Evolutionary conservation across 1,284 basidiomycete genomes (phyloP).

Genomic region (Termitomyces sp.): DNA sequence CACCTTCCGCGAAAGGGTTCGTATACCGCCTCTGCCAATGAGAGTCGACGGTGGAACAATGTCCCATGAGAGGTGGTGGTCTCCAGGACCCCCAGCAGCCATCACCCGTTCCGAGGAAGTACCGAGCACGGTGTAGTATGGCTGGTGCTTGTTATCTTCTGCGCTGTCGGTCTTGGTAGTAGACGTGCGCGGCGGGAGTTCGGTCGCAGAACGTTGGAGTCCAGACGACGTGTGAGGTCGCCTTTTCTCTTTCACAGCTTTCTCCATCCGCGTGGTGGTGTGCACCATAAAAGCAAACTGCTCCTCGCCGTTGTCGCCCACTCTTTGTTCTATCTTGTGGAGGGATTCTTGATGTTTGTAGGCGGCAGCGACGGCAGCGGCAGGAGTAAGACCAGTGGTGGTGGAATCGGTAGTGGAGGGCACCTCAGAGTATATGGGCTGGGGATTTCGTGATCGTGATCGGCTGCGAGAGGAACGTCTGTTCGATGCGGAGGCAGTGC

Average conservation of each 20-base stretch:
- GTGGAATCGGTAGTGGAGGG: neutral
- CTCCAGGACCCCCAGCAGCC: constrained; percentile 39
- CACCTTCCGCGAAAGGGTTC: constrained; percentile 43
- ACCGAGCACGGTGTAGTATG: constrained; percentile 55
- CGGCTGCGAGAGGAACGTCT: neutral
- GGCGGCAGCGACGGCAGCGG: constrained; percentile 50
- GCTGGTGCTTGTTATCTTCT: constrained; percentile 20
- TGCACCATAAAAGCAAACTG: neutral
- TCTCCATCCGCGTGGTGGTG: too few relatives aligned
- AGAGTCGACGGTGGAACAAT: neutral
- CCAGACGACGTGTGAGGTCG: neutral
- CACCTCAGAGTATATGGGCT: neutral
- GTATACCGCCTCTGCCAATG: constrained; percentile 16
- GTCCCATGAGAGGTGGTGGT: constrained; percentile 25
- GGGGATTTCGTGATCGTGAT: neutral
- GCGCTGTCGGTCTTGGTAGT: constrained; percentile 5
- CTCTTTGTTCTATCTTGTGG: constrained; percentile 8
- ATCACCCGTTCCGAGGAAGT: constrained; percentile 39
- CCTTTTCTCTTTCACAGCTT: neutral
- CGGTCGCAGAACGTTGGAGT: neutral
- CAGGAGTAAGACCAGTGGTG: constrained; percentile 43
- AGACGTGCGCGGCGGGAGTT: neutral
- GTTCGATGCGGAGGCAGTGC: neutral
- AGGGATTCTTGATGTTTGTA: constrained; percentile 49
- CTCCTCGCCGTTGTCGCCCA: neutral